Evolutionary conservation across 345 rosid genomes (phyloP).

Genomic region (Clausena lansium): DNA sequence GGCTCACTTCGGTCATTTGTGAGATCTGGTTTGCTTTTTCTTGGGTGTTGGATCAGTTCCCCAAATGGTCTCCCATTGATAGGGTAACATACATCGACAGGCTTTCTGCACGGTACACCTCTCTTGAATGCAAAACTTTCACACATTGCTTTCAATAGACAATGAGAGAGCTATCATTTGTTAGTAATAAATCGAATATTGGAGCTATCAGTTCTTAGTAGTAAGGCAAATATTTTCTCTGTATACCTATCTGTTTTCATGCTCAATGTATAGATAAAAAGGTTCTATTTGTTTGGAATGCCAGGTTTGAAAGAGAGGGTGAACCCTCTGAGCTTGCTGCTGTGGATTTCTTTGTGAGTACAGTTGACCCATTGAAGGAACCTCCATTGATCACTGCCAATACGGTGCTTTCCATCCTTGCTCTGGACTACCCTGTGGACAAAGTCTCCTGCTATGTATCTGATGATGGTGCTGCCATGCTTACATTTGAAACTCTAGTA

Average conservation of each 20-base stretch:
- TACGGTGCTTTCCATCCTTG: slow-evolving; percentile 95
- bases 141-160: background rate
- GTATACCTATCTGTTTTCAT: background rate
- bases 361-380: slow-evolving; percentile 95
- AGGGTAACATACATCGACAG: slow-evolving; percentile 65
- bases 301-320: slow-evolving; percentile 90
- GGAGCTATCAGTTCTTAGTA: background rate
- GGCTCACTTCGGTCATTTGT: slow-evolving; percentile 97
- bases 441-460: slow-evolving; percentile 93
- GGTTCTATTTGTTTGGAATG: slow-evolving; percentile 6
- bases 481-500: slow-evolving; percentile 81
- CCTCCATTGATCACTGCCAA: slow-evolving; percentile 95
- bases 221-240: background rate
- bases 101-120: slow-evolving; percentile 76
- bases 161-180: background rate
- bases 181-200: background rate
- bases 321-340: slow-evolving; percentile 82
- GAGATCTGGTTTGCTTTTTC: slow-evolving; percentile 99
- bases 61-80: slow-evolving; percentile 90
- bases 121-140: background rate
- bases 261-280: slow-evolving; percentile 6
- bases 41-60: slow-evolving; percentile 99
- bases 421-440: slow-evolving; percentile 92
- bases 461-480: slow-evolving; percentile 99
- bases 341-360: slow-evolving; percentile 97